Evolutionary conservation across 2,329 filamentous ascomycete genomes (phyloP).

Genomic region (Pezicula neosporulosa): DNA sequence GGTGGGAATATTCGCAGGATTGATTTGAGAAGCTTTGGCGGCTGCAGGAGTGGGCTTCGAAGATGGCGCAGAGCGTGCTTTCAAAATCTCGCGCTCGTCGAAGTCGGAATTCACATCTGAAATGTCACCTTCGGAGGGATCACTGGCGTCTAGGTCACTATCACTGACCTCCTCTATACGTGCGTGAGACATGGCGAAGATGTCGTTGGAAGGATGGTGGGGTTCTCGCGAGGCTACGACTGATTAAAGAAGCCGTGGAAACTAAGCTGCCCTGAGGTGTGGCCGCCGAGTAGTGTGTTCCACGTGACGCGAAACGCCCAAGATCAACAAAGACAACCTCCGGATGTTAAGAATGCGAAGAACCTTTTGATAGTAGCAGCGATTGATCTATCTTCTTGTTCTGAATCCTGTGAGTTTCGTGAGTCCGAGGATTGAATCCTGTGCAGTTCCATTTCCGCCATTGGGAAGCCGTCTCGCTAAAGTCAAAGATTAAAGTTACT

Average conservation of each 20-base stretch:
- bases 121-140: constrained; percentile 86
- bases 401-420: too few species aligned
- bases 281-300: too few species aligned
- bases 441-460: too few species aligned
- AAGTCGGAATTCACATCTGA: constrained; percentile 56
- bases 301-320: too few species aligned
- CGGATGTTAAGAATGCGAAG: too few species aligned
- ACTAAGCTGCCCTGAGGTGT: too few species aligned
- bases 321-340: too few species aligned
- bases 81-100: constrained; percentile 42
- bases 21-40: constrained; percentile 18
- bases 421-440: too few species aligned
- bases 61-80: constrained; percentile 9
- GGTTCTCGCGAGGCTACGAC: background rate
- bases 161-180: constrained; percentile 92
- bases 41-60: constrained; percentile 29
- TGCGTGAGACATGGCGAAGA: constrained; percentile 70
- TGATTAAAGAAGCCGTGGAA: background rate
- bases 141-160: constrained; percentile 58
- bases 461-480: too few species aligned
- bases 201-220: constrained; percentile 3
- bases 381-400: too few species aligned
- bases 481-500: too few species aligned
- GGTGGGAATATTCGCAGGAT: constrained; percentile 33
- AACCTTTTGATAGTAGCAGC: too few species aligned